A percentile compares a stretch with the other conserved stretches of the same genome.
Evolutionary conservation across 768 basidiomycete species (phyloP).

Genomic region (Sutorius australiensis): DNA sequence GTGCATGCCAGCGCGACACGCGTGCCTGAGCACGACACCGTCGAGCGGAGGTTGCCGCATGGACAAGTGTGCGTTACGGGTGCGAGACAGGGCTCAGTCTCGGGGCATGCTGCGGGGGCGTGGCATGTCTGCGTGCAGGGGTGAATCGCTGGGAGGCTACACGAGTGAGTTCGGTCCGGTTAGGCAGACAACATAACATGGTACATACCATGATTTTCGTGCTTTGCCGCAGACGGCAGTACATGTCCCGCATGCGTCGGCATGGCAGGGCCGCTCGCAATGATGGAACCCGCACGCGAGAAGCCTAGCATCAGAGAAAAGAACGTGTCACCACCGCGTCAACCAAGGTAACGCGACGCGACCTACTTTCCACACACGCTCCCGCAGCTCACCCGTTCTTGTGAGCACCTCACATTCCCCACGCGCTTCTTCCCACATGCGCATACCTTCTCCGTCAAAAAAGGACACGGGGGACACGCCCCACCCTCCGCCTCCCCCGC

Average conservation of each 20-base stretch:
- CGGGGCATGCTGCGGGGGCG: constrained; percentile 81
- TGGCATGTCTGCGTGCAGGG: constrained; percentile 80
- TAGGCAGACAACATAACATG: too few species aligned
- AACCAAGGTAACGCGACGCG: neutral
- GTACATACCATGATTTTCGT: constrained; percentile 72
- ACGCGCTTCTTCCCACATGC: constrained; percentile 86
- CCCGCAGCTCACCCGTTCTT: constrained; percentile 79
- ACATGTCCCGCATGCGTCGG: constrained; percentile 77
- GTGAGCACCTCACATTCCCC: constrained; percentile 78
- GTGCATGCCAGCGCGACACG: constrained; percentile 61
- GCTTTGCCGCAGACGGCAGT: constrained; percentile 78
- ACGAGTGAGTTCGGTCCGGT: too few species aligned
- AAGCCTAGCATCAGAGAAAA: constrained; percentile 37
- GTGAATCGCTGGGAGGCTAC: constrained; percentile 65
- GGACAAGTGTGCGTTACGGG: constrained; percentile 69
- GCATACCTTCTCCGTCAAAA: constrained; percentile 73
- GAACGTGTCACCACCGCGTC: neutral
- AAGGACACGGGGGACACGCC: constrained; percentile 83
- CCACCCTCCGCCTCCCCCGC: neutral
- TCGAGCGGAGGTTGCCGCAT: constrained; percentile 78
- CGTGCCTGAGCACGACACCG: constrained; percentile 58
- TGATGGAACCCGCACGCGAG: constrained; percentile 86
- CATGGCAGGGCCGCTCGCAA: constrained; percentile 81
- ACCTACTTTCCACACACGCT: constrained; percentile 70
- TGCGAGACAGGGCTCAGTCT: constrained; percentile 71